Conservation (phyloP, 169 alveolate species). For the Eimeria necatrix region DNA sequence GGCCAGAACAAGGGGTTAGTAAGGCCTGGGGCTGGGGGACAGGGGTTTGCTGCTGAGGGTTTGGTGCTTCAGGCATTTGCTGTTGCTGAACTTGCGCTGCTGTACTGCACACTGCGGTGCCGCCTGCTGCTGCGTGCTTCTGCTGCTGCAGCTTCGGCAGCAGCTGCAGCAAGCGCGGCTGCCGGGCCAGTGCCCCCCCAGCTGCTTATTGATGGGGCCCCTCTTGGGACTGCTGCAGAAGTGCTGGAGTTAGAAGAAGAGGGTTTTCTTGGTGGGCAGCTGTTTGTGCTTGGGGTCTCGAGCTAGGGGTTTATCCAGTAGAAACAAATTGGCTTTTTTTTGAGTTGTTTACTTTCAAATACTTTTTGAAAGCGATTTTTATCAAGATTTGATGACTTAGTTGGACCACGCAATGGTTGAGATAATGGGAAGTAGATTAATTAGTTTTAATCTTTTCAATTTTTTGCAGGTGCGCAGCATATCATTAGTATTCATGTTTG, state of each 20-base stretch:
- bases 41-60: neutral
- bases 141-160: neutral
- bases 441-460: no score
- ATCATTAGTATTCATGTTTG: no score
- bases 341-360: no score
- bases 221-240: constrained; percentile 1
- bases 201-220: neutral
- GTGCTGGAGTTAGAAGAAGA: constrained; percentile 20
- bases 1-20: neutral
- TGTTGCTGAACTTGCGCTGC: neutral
- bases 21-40: neutral
- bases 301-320: neutral
- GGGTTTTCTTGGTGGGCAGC: constrained; percentile 26
- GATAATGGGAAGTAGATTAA: no score
- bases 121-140: constrained; percentile 15
- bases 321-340: no score
- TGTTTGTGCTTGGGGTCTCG: no score
- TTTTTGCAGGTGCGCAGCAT: no score
- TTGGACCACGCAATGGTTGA: no score
- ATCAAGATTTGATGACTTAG: no score
- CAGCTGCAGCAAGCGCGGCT: neutral
- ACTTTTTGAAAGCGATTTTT: no score
- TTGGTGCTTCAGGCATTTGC: no score
- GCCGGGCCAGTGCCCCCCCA: constrained; percentile 20
- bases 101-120: neutral